Base-by-base conservation (phyloP, 805 yeast species). In the Saccharomycopsis sp. region DNA sequence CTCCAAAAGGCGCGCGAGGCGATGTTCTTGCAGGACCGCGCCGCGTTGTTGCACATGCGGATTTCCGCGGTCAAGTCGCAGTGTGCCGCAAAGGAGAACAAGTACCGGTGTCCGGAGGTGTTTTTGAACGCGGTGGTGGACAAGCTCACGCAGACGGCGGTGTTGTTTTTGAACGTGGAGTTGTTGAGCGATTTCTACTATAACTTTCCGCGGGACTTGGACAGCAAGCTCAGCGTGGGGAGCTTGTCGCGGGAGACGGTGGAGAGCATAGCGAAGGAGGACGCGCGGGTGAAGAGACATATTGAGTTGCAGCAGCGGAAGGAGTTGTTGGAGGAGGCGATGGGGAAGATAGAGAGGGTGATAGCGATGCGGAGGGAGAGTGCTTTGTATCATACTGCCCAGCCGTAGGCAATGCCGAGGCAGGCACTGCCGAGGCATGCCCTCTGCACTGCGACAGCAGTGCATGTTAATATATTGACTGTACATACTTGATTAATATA, bases 151-250 rank as follows among this genome's bases (percentile, higher is more conserved):
- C 87, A 92, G 12, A 94, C 99, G 0, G 94, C 99, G 0, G 94
- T 94, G 2, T 72, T 94, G 61, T 94, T 94, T 66, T 74, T 94
- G 68, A 94, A 94, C 68, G 98, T 95, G 57, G 99, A 94, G 71
- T 75, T 94, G 57, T 75, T 94, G 62, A 87, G 96, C 64, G 99
- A 95, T 71, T 94, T 94, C 68, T 95, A 92, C 69, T 94, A 95
- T 71, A 90, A 91, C 65, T 92, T 94, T 71, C 98, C 99, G 1
- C 79, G 98, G 59, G 97, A 91, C 70, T 77, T 94, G 61, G 99
- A 94, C 69, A 76, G 77, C 54, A 83, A 83, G 63, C 79, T 94
- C 57, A 84, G 85, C 53, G 75, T 77, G 60, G 77, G 78, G 48
- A 50, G 57, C 9, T 74, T 94, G 66, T 75, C 82, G 7, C 78